phyloP scores from a whole-genome alignment of 257 asterid genomes.

The Fraxinus americana region DNA sequence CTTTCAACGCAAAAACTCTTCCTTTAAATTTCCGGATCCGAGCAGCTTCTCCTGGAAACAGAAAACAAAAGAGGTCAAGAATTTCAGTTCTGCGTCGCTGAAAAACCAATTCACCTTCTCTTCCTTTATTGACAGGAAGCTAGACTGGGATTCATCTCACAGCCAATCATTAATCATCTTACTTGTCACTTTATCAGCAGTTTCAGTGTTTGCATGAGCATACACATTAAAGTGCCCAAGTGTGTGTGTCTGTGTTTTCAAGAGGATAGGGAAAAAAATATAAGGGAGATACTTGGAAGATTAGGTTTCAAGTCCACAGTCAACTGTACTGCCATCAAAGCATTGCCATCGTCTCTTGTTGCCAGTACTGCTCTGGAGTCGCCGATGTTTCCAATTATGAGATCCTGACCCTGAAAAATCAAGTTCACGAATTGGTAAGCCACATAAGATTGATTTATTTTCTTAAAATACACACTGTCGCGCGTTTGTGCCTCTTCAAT shows the following conservation, averaged over 20 bases:
- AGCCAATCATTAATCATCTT: background rate
- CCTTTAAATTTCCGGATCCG: conserved; percentile 94
- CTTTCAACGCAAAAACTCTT: conserved; percentile 95
- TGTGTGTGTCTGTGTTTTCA: background rate
- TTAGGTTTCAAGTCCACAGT: conserved; percentile 97
- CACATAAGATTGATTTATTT: background rate
- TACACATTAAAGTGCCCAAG: background rate
- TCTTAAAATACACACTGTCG: background rate
- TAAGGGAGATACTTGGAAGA: conserved; percentile 76
- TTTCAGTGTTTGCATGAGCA: background rate
- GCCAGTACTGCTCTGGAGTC: conserved; percentile 97
- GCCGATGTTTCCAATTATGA: conserved; percentile 87
- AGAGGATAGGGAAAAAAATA: conserved; percentile 14
- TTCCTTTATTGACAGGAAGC: background rate
- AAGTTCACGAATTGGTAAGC: conserved; percentile 4
- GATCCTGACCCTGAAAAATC: conserved; percentile 75
- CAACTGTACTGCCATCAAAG: conserved; percentile 78
- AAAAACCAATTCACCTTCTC: background rate
- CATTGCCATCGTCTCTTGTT: conserved; percentile 67
- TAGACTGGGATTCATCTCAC: background rate
- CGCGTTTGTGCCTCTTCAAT: too few species aligned
- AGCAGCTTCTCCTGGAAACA: conserved; percentile 82
- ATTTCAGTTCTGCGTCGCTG: background rate
- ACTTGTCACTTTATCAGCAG: background rate
- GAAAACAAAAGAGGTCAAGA: background rate